Evolutionary conservation across 2,329 filamentous ascomycete species (phyloP), one percentile per base, ranked within the genome.

Genomic region (Monilinia fructigena): DNA sequence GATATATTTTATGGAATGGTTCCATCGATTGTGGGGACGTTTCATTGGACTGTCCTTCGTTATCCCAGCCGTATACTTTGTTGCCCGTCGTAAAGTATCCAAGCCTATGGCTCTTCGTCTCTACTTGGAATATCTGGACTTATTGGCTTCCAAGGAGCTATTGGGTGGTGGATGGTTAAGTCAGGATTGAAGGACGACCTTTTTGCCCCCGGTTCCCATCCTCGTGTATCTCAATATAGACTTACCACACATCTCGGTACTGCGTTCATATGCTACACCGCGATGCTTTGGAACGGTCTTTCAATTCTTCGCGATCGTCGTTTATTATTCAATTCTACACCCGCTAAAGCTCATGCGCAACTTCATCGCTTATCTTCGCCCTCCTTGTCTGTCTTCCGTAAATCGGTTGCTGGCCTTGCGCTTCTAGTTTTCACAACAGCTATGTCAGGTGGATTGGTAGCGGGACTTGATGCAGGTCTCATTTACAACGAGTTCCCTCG

Each of bases 81-180:
- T 97, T 75, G 88, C 89, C 26, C 88, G 90, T 54, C 87, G 90
- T 71, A 86, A 87, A 69, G 93, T 98, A 55, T 90, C 91, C 31
- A 83, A 82, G 63, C 86, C 85, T 63, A 96, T 97, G 89, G 88
- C 92, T 20, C 77, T 82, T 72, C 89, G 91, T 69, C 83, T 69
- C 83, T 99, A 18, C 80, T 87, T 52, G 94, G 93, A 16, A 98
- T 99, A 70, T 91, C 92, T 54, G 86, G 85, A 59, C 82, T 98
- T 73, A 97, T 99, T 74, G 95, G 92, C 65, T 95, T 97, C 78
- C 95, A 99, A 78, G 95, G 95, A 55, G 86, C 95, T 74, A 89
- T 99, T 70, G 95, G 95, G 65, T 99, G 95, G 95, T 99, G 95
- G 93, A 99, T 99, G 95, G 95, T 99, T 73, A 96, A 96, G 79